phyloP scores from a whole-genome alignment of 2,329 filamentous ascomycete species.

The Penicillium sp. region DNA sequence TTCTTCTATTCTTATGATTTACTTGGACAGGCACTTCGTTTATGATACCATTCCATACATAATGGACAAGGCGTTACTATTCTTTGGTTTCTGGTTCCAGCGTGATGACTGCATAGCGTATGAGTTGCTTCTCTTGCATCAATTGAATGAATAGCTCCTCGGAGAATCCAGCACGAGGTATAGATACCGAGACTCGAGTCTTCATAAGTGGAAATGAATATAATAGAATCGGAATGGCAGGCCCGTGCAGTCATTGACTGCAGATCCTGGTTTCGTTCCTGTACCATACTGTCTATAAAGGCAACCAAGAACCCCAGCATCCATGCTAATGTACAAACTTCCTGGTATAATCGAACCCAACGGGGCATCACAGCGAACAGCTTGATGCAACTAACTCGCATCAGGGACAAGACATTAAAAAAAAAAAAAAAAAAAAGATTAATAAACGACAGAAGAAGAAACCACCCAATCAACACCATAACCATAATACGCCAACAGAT shows the following conservation, averaged over 20 bases:
- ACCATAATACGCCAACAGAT: conserved; percentile 11
- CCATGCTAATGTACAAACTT: conserved; percentile 26
- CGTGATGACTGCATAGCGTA: neutral
- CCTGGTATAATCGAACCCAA: conserved; percentile 16
- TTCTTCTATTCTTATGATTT: conserved; percentile 6
- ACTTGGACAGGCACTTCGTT: conserved; percentile 15
- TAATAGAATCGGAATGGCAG: neutral
- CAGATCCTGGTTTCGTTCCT: neutral
- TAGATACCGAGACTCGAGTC: neutral
- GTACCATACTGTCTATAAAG: neutral
- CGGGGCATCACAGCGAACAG: neutral
- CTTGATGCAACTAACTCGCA: neutral
- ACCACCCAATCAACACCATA: neutral
- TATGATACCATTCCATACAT: conserved; percentile 33
- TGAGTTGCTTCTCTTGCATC: neutral
- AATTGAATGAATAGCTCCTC: neutral
- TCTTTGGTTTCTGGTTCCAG: neutral
- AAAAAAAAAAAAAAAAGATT: neutral
- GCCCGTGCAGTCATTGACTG: neutral
- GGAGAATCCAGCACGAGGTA: neutral
- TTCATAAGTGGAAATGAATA: neutral
- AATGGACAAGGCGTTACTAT: conserved; percentile 20
- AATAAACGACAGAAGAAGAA: neutral
- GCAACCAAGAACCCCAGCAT: conserved; percentile 9
- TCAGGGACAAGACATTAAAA: neutral